Base-by-base conservation (phyloP, 495 filamentous ascomycete genomes). In the Platismatia glauca region DNA sequence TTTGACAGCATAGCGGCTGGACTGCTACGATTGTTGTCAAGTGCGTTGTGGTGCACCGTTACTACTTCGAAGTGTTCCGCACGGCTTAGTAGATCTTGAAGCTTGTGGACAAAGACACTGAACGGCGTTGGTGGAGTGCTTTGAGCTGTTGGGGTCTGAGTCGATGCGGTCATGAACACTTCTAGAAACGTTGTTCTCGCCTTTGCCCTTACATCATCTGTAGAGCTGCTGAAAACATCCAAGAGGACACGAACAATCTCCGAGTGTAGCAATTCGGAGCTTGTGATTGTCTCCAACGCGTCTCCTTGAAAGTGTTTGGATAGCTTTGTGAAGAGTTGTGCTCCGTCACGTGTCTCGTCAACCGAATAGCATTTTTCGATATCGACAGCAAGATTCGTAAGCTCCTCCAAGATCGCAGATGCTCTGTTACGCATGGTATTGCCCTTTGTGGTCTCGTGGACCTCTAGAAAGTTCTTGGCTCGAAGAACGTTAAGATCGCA, bases 41-140 rank as follows among this genome's bases (percentile, higher is more conserved):
- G 88, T 15, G 90, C 86, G 66, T 94, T 95, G 60, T 96, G 89
- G 68, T 93, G 90, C 60, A 97, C 91, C 27, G 95, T 99, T 59
- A 95, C 77, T 46, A 99, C 95, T 71, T 97, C 95, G 70, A 97
- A 97, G 75, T 97, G 95, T 72, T 99, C 95, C 34, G 93, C 93
- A 60, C 95, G 84, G 75, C 95, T 97, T 20, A 97, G 81, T 41
- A 97, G 78, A 77, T 97, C 94, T 73, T 99, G 95, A 39, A 97
- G 77, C 74, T 99, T 99, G 63, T 91, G 88, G 53, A 96, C 86
- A 67, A 99, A 76, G 44, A 96, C 82, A 71, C 93, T 93, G 73
- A 97, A 94, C 18, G 91, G 88, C 1, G 94, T 95, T 3, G 85
- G 81, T 1, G 86, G 83, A 16, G 82, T 81, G 35, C 79, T 86